Evolutionary conservation across 208 protist species (phyloP).

Genomic region (Trypanosoma boissoni): DNA sequence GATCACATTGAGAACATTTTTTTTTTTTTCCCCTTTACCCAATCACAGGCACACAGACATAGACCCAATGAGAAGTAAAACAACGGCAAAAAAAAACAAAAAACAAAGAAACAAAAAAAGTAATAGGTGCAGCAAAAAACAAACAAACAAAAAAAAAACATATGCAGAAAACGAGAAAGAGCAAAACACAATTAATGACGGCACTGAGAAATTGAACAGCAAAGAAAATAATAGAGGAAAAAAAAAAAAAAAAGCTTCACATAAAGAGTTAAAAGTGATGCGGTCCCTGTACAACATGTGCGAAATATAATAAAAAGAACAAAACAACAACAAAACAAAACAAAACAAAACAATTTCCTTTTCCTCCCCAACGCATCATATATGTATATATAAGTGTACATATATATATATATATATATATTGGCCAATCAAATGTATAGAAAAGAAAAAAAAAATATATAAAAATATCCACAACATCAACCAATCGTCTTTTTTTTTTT

Average conservation of each 20-base stretch:
- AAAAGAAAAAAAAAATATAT: neutral
- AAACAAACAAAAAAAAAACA: neutral
- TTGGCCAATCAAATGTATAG: neutral
- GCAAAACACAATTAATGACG: too few species aligned
- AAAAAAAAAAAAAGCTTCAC: neutral
- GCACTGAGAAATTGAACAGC: too few species aligned
- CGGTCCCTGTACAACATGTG: neutral
- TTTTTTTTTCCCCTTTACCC: neutral
- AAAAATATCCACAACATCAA: conserved; percentile 1
- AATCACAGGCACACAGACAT: neutral
- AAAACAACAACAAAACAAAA: conserved; percentile 1
- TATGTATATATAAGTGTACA: too few species aligned
- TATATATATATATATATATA: too few species aligned
- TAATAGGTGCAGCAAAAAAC: neutral
- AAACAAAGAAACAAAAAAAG: conserved; percentile 9
- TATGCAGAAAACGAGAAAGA: neutral
- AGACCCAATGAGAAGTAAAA: neutral
- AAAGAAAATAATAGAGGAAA: too few species aligned
- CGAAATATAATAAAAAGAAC: neutral
- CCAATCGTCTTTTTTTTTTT: conserved; percentile 2
- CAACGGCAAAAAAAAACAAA: conserved; percentile 1
- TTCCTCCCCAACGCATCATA: too few species aligned
- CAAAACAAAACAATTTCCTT: too few species aligned
- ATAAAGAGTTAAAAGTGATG: neutral
- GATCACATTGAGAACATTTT: too few species aligned